These are phyloP conservation scores for Cytospora chrysosperma DNA, from an alignment of 2,329 filamentous ascomycete genomes.

Conservation along the genomic window DNA sequence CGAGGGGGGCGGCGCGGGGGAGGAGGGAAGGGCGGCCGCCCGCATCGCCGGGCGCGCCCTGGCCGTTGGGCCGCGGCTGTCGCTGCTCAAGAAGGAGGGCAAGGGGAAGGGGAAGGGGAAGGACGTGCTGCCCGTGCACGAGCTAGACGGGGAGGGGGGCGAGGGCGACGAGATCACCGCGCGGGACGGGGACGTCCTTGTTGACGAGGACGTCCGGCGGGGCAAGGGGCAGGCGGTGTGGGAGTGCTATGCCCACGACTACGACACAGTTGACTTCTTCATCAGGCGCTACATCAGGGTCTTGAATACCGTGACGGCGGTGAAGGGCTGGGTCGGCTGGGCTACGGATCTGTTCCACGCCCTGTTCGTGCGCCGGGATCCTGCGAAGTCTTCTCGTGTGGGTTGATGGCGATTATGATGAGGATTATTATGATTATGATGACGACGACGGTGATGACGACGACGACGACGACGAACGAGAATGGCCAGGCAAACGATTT, in stretches of 20 bases:
- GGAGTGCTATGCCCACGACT: slow-evolving; percentile 62
- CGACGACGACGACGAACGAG: too few relatives aligned
- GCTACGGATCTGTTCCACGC: slow-evolving; percentile 35
- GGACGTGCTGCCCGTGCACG: slow-evolving; percentile 52
- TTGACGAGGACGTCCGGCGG: slow-evolving; percentile 25
- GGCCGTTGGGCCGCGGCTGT: slow-evolving; percentile 55
- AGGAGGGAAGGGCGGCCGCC: too few relatives aligned
- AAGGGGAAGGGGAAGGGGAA: too few relatives aligned
- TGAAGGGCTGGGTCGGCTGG: slow-evolving; percentile 56
- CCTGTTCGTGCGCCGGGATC: background rate
- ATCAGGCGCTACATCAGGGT: slow-evolving; percentile 51
- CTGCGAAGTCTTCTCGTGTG: background rate
- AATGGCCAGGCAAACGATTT: too few relatives aligned
- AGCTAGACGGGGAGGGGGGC: slow-evolving; percentile 45
- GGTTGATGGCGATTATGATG: background rate
- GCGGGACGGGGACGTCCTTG: slow-evolving; percentile 22
- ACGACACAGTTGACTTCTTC: slow-evolving; percentile 56
- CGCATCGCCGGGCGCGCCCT: slow-evolving; percentile 58
- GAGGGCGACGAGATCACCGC: slow-evolving; percentile 12
- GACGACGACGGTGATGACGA: too few relatives aligned
- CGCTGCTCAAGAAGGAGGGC: background rate
- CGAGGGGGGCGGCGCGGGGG: too few relatives aligned
- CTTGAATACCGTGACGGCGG: slow-evolving; percentile 49
- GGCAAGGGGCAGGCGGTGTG: slow-evolving; percentile 48
- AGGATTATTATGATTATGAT: background rate